A percentile compares a stretch with the other conserved stretches of the same genome.
Evolutionary conservation across 1,139 yeast species (phyloP).

Genomic region (Meyerozyma sp.): DNA sequence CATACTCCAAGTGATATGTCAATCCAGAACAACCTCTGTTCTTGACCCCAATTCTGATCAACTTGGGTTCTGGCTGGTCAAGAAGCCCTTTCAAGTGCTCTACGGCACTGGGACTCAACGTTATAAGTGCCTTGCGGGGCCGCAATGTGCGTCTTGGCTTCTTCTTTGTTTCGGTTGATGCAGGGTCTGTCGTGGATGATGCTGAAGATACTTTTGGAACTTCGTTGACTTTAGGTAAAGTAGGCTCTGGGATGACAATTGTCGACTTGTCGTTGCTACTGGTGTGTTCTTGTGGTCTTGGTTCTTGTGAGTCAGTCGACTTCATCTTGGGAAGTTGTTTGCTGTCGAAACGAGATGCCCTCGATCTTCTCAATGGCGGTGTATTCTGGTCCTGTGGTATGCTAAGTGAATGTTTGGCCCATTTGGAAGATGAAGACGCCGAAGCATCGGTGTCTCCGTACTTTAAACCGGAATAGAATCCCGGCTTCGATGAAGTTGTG

Average conservation of each 20-base stretch:
- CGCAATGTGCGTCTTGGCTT: conserved; percentile 62
- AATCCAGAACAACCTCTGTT: conserved; percentile 97
- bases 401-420: conserved; percentile 21
- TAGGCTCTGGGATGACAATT: conserved; percentile 2
- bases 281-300: conserved; percentile 1
- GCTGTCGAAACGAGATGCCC: conserved; percentile 31
- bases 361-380: conserved; percentile 28
- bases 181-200: conserved; percentile 7
- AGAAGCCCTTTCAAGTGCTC: conserved; percentile 61
- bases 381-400: conserved; percentile 10
- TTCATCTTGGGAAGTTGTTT: conserved; percentile 7
- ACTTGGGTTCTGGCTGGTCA: conserved; percentile 79
- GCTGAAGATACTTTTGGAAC: conserved; percentile 3
- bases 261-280: conserved; percentile 1
- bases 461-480: conserved; percentile 27
- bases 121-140: conserved; percentile 86
- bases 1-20: conserved; percentile 87
- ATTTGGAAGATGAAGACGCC: conserved; percentile 10
- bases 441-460: conserved; percentile 10
- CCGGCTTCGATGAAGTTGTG: conserved; percentile 14
- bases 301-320: neutral
- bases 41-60: conserved; percentile 88
- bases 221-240: neutral
- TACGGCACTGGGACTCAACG: conserved; percentile 70
- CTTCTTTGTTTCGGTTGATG: conserved; percentile 17